Conservation (phyloP, 164 flowering plant species). For the Macadamia integrifolia region DNA sequence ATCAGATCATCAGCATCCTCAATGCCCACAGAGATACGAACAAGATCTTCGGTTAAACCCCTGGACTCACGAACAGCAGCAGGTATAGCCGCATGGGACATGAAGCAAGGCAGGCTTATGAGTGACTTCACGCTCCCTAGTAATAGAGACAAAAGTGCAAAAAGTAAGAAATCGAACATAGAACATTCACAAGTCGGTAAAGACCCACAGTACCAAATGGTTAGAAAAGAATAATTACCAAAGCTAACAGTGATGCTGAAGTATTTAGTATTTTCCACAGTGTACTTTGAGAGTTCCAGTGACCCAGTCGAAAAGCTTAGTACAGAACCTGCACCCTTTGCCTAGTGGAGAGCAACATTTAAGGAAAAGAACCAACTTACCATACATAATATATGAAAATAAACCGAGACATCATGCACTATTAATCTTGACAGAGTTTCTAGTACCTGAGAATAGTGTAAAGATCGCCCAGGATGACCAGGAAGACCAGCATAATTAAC, state of each 20-base stretch:
- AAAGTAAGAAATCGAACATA: not conserved
- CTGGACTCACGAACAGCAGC: conserved; percentile 79
- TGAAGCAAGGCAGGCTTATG: conserved; percentile 97
- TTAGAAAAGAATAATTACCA: conserved; percentile 43
- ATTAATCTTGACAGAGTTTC: not conserved
- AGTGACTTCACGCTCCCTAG: conserved; percentile 97
- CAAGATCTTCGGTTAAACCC: conserved; percentile 89
- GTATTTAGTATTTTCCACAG: conserved; percentile 75
- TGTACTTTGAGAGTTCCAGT: conserved; percentile 75
- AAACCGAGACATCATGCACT: not conserved
- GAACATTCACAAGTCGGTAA: not conserved
- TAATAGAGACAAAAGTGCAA: not conserved
- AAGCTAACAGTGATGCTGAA: conserved; percentile 97
- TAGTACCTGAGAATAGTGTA: conserved; percentile 85
- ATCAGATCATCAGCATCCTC: conserved; percentile 90
- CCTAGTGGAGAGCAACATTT: conserved; percentile 36
- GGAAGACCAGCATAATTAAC: conserved; percentile 95
- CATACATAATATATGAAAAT: not conserved
- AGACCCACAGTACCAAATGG: not conserved
- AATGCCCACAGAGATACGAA: conserved; percentile 93
- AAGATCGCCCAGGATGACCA: conserved; percentile 75
- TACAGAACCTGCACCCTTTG: conserved; percentile 95
- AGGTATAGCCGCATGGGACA: conserved; percentile 98
- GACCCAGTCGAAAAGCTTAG: conserved; percentile 95
- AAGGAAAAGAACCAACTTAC: not conserved